Base-by-base conservation (phyloP, 768 basidiomycete species). In the Russula brevipes region DNA sequence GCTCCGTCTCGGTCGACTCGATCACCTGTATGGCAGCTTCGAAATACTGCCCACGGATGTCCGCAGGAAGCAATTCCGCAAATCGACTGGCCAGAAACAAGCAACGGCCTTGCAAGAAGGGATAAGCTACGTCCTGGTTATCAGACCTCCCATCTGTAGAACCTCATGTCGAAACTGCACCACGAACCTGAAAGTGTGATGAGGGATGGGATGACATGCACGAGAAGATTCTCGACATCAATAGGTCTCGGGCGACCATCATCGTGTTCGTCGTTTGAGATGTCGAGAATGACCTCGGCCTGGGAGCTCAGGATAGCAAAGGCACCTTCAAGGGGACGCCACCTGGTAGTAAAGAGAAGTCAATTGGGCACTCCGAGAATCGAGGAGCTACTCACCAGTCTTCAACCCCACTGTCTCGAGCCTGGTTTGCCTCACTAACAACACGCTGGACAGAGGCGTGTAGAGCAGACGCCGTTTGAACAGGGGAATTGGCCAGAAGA, bases 71-170 rank as follows among this genome's bases (percentile, higher is more conserved):
- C 10, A 88, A 74, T 67, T 85, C 83, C 1, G 90, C 82, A 70
- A 85, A 98, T 70, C 94, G 88, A 70, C 92, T 94, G 3, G 94
- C 93, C 68, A 98, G 95, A 50, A 98, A 91, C 64, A 98, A 97
- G 0, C 86, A 91, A 64, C 97, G 82, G 11, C 96, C 97, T 75
- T 98, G 96, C 35, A 99, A 74, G 82, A 98, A 99, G 0, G 94
- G 94, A 60, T 80, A 81, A 30, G 92, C 95, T 96, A 68, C 4
- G 17, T 4, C 58, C 60, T 8, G 62, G 14, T 14, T 2, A 38
- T 63, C 6, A 63, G 38, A 54, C 14, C 7, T 19, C 39, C 9
- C 10, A 9, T 47, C 14, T 24, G 7, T 17, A 9, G 54, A 55
- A n/a, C 38, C 33, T 30, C 24, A 54, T 12, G 8, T 53, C 30